These are phyloP conservation scores for Jaltomata sinuosa DNA, from an alignment of 257 asterid genomes.

Conservation along the genomic window DNA sequence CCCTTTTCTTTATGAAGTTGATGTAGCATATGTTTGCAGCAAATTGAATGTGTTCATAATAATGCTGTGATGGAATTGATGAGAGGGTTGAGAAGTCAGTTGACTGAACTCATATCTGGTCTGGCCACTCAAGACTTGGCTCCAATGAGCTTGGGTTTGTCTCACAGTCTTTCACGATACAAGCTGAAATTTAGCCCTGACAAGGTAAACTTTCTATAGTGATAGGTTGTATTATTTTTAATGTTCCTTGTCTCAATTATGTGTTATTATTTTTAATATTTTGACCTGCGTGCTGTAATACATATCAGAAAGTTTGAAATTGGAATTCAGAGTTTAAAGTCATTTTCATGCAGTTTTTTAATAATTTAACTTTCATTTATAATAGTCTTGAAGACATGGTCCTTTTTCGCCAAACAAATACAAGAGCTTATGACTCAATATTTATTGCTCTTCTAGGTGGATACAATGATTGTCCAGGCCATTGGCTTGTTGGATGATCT, in stretches of 20 bases:
- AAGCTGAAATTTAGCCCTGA: conserved; percentile 84
- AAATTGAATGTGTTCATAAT: conserved; percentile 78
- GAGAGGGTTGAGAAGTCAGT: conserved; percentile 83
- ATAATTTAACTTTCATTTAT: not conserved
- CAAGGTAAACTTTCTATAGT: conserved; percentile 28
- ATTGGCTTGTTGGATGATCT: conserved; percentile 88
- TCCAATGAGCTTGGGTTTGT: conserved; percentile 83
- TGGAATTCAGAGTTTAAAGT: not conserved
- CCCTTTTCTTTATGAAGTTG: not conserved
- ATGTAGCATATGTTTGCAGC: conserved; percentile 22
- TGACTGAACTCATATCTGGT: conserved; percentile 69
- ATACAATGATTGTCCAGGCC: conserved; percentile 90
- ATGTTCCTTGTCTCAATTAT: not conserved
- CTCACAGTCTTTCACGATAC: conserved; percentile 74
- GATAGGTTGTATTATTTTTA: not conserved
- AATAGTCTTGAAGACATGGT: not conserved
- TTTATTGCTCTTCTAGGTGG: conserved; percentile 39
- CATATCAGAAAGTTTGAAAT: not conserved
- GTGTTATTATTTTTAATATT: not conserved
- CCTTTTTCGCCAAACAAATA: not conserved
- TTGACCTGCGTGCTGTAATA: not conserved
- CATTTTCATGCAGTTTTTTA: not conserved
- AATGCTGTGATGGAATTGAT: conserved; percentile 70
- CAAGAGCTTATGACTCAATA: not conserved
- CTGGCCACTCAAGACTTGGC: conserved; percentile 76